Evolutionary conservation across 2,329 filamentous ascomycete species (phyloP).

Genomic region (Stachybotrys elegans): DNA sequence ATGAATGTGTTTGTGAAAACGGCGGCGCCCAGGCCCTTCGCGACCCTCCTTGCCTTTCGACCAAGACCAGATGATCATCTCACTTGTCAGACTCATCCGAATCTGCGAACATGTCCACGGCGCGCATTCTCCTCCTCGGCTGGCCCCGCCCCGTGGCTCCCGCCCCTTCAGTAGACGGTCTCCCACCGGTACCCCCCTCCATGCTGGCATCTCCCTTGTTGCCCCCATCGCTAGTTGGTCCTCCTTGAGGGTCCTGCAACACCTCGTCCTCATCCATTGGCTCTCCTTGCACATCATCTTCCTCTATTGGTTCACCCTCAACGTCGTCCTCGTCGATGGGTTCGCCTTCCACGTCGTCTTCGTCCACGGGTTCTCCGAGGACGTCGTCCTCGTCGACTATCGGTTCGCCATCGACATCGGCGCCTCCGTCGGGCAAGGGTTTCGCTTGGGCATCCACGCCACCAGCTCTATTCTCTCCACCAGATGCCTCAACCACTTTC

Average conservation of each 20-base stretch:
- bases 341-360: slow-evolving; percentile 46
- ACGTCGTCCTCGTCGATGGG: slow-evolving; percentile 42
- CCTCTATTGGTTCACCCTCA: slow-evolving; percentile 39
- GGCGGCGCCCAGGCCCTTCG: no score
- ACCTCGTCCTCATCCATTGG: slow-evolving; percentile 42
- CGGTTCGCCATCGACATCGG: slow-evolving; percentile 44
- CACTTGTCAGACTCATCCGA: slow-evolving; percentile 47
- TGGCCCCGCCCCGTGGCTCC: slow-evolving; percentile 20
- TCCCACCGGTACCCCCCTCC: slow-evolving; percentile 23
- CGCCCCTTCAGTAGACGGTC: slow-evolving; percentile 5
- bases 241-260: slow-evolving; percentile 23
- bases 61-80: no score
- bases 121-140: slow-evolving; percentile 61
- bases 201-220: slow-evolving; percentile 21
- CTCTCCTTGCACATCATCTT: slow-evolving; percentile 35
- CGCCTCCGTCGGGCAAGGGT: slow-evolving; percentile 29
- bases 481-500: slow-evolving; percentile 43
- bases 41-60: no score
- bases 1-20: no score
- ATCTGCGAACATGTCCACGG: slow-evolving; percentile 84
- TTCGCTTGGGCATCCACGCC: slow-evolving; percentile 5
- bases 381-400: slow-evolving; percentile 33
- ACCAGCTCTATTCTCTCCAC: slow-evolving; percentile 9
- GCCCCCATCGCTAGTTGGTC: slow-evolving; percentile 12
- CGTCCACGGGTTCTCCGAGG: slow-evolving; percentile 31